phyloP scores from a whole-genome alignment of 495 filamentous ascomycete species.

The Articulospora tetracladia region DNA sequence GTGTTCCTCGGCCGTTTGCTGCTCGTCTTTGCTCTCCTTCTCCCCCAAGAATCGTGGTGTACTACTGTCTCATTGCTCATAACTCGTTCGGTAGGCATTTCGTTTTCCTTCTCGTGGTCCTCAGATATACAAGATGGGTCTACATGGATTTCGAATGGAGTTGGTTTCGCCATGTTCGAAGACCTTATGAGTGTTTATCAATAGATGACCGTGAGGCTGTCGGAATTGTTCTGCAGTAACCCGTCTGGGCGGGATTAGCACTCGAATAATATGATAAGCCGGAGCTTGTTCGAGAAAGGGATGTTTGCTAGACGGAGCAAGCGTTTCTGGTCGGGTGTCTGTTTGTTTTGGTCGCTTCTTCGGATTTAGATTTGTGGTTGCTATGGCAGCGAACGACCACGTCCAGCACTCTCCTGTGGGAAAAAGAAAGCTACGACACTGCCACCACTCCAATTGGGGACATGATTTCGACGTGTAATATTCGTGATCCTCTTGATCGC shows the following conservation, averaged over 20 bases:
- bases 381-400: not conserved
- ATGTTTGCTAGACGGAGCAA: not conserved
- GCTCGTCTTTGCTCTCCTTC: not conserved
- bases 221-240: constrained; percentile 23
- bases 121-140: constrained; percentile 36
- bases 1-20: constrained; percentile 5
- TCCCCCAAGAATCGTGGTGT: constrained; percentile 18
- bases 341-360: not conserved
- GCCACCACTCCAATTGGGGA: too few species aligned
- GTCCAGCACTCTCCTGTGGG: too few species aligned
- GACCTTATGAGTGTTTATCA: not conserved
- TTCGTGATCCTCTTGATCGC: too few species aligned
- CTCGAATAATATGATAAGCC: not conserved
- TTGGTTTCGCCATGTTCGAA: constrained; percentile 23
- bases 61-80: constrained; percentile 16
- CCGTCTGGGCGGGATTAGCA: constrained; percentile 4
- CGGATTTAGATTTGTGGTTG: not conserved
- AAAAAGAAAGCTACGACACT: not conserved
- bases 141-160: constrained; percentile 38
- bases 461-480: too few species aligned
- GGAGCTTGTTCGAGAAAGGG: not conserved
- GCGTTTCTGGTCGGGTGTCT: not conserved
- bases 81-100: constrained; percentile 16
- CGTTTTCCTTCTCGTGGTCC: constrained; percentile 29
- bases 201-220: constrained; percentile 7